A percentile compares a stretch with the other conserved stretches of the same genome.
phyloP scores from a whole-genome alignment of 129 eudicot genomes.

The Apium graveolens region DNA sequence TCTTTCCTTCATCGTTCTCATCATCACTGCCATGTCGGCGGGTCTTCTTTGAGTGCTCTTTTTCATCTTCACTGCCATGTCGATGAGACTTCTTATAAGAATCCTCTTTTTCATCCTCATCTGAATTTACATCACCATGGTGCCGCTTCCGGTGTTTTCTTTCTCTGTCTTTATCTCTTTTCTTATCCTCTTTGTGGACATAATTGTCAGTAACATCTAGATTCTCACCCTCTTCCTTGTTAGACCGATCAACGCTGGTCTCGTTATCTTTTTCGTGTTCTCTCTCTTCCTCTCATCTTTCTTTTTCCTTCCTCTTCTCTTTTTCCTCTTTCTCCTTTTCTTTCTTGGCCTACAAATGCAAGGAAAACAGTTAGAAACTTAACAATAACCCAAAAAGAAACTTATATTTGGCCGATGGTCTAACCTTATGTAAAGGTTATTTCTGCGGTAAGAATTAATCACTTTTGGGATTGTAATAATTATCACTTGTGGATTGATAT shows the following conservation, averaged over 20 bases:
- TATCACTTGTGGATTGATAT: too few relatives aligned
- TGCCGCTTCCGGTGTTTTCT: conserved; percentile 85
- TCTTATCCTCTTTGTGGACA: conserved; percentile 68
- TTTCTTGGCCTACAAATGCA: conserved; percentile 58
- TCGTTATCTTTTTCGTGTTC: conserved; percentile 53
- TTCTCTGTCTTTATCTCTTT: conserved; percentile 62
- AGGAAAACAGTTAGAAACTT: not conserved
- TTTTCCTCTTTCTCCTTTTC: conserved; percentile 73
- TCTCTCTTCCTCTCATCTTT: conserved; percentile 34
- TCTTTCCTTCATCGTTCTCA: conserved; percentile 57
- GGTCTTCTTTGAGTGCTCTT: conserved; percentile 40
- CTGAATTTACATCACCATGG: conserved; percentile 52
- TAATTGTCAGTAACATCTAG: conserved; percentile 34
- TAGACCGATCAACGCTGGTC: conserved; percentile 54
- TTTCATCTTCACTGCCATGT: conserved; percentile 41
- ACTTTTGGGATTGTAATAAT: too few relatives aligned
- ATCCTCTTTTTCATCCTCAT: conserved; percentile 51
- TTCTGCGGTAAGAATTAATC: too few relatives aligned
- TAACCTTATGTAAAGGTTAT: too few relatives aligned
- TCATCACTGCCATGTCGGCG: conserved; percentile 55
- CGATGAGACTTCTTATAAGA: conserved; percentile 40
- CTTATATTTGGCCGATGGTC: too few relatives aligned
- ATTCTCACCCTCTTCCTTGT: conserved; percentile 63
- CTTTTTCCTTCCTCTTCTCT: conserved; percentile 63
- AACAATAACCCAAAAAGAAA: not conserved